Percentiles rank a stretch among this genome's conserved stretches.
phyloP scores from a whole-genome alignment of 208 protist species.

The Naegleria fowleri region DNA sequence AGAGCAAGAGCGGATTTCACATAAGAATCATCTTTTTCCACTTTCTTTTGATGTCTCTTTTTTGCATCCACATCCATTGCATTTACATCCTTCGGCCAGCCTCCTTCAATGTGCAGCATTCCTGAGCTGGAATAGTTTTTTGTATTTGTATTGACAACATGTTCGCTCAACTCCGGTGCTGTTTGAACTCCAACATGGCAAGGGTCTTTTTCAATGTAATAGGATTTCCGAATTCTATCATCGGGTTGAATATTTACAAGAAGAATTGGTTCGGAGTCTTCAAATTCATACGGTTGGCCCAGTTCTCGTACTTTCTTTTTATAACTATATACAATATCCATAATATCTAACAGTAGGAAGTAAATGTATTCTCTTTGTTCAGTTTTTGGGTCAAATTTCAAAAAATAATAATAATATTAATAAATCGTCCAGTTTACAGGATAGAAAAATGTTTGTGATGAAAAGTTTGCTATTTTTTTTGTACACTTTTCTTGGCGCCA shows the following conservation, averaged over 20 bases:
- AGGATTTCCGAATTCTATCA: constrained; percentile 50
- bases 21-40: constrained; percentile 89
- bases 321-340: constrained; percentile 47
- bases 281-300: constrained; percentile 78
- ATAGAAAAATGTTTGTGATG: too few relatives aligned
- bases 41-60: constrained; percentile 91
- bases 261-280: constrained; percentile 80
- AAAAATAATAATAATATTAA: too few relatives aligned
- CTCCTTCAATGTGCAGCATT: constrained; percentile 85
- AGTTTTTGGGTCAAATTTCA: not conserved
- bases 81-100: constrained; percentile 91
- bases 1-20: constrained; percentile 65
- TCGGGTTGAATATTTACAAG: constrained; percentile 75
- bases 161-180: constrained; percentile 79
- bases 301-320: constrained; percentile 77
- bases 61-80: constrained; percentile 87
- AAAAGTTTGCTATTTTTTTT: too few relatives aligned
- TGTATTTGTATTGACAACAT: constrained; percentile 85
- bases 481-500: too few relatives aligned
- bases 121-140: constrained; percentile 75
- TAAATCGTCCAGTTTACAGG: too few relatives aligned
- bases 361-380: not conserved
- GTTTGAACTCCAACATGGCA: constrained; percentile 78
- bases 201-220: constrained; percentile 69
- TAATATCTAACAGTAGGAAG: not conserved